These are phyloP conservation scores for Plectosphaerella sp. DNA, from an alignment of 2,329 filamentous ascomycete genomes.

Conservation along the genomic window DNA sequence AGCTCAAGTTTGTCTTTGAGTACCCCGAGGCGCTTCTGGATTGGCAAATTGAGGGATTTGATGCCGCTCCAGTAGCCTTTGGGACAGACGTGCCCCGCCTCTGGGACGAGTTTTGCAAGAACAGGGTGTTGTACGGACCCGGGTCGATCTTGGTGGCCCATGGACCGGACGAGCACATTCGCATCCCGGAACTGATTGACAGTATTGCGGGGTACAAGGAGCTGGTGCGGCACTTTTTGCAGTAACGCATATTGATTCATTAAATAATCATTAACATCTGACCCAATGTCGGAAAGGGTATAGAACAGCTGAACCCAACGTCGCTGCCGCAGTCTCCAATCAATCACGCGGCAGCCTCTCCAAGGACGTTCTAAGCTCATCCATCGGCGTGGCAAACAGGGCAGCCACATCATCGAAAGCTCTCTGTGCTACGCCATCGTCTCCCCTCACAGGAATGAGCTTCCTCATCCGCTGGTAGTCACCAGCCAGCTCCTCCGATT, in stretches of 20 bases:
- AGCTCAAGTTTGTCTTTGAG: slow-evolving; percentile 27
- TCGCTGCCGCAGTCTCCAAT: too few species aligned
- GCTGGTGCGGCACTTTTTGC: slow-evolving; percentile 9
- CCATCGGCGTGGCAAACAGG: too few species aligned
- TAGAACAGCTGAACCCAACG: too few species aligned
- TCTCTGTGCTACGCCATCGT: slow-evolving; percentile 16
- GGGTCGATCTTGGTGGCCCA: slow-evolving; percentile 33
- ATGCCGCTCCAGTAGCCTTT: slow-evolving; percentile 28
- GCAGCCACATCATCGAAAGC: too few species aligned
- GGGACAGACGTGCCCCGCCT: slow-evolving; percentile 34
- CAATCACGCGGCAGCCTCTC: too few species aligned
- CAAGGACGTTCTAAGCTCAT: too few species aligned
- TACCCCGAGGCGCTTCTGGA: slow-evolving; percentile 32
- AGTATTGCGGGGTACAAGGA: slow-evolving; percentile 31
- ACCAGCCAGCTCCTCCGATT: slow-evolving; percentile 29
- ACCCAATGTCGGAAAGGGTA: too few species aligned
- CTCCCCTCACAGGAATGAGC: slow-evolving; percentile 47
- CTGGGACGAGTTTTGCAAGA: slow-evolving; percentile 20
- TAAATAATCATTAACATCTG: too few species aligned
- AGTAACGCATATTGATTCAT: too few species aligned
- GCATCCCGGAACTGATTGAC: slow-evolving; percentile 28
- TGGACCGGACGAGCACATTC: slow-evolving; percentile 29
- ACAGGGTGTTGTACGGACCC: slow-evolving; percentile 32
- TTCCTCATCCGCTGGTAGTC: slow-evolving; percentile 49
- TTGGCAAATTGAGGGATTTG: slow-evolving; percentile 31